phyloP scores from a whole-genome alignment of 176 grass and related monocot genomes.

The Poa pratensis region DNA sequence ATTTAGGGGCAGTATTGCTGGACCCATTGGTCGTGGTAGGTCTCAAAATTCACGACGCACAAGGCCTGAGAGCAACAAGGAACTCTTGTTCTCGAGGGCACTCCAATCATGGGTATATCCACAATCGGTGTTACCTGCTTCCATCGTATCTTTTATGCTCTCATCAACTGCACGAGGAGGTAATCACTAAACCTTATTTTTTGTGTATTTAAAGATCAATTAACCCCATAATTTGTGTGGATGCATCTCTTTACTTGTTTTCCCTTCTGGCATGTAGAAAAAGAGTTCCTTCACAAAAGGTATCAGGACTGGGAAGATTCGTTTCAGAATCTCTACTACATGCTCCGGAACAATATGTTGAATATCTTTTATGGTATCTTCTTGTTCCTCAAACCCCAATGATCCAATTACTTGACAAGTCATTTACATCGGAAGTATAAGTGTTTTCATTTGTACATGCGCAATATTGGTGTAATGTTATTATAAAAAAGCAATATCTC shows the following conservation, averaged over 20 bases:
- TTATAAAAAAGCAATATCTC: background rate
- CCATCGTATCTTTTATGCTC: slow-evolving; percentile 67
- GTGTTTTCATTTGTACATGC: background rate
- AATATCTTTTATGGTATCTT: slow-evolving; percentile 93
- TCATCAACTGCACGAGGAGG: slow-evolving; percentile 78
- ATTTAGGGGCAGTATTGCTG: slow-evolving; percentile 42
- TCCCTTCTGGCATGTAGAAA: slow-evolving; percentile 56
- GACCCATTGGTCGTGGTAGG: slow-evolving; percentile 40
- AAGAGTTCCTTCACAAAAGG: slow-evolving; percentile 71
- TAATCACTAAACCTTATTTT: slow-evolving; percentile 47
- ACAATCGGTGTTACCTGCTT: slow-evolving; percentile 64
- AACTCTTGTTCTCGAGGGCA: slow-evolving; percentile 64
- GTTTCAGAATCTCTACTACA: slow-evolving; percentile 82
- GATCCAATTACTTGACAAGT: background rate
- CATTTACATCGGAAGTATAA: slow-evolving; percentile 13
- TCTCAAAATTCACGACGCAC: slow-evolving; percentile 42
- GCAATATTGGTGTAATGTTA: background rate
- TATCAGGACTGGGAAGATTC: slow-evolving; percentile 88
- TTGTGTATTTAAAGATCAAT: background rate
- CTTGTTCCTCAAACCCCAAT: background rate
- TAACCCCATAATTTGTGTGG: background rate
- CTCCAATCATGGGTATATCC: slow-evolving; percentile 92
- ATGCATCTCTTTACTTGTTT: background rate
- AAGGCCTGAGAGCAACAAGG: slow-evolving; percentile 40
- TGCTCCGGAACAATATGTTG: slow-evolving; percentile 81